Base-by-base conservation (phyloP, 2,329 filamentous ascomycete species). In the Talaromyces sp. region DNA sequence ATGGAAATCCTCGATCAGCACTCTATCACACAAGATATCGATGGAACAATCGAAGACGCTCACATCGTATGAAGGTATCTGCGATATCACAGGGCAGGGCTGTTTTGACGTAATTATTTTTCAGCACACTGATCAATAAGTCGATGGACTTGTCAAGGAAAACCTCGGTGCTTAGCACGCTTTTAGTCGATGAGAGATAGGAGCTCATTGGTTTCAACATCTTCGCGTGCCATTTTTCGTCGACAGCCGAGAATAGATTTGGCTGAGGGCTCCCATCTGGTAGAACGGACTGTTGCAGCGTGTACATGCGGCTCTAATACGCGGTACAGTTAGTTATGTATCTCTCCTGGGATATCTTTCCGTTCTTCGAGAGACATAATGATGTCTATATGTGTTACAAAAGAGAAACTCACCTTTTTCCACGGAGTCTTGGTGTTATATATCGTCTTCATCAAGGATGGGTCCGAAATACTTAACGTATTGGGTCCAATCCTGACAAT, bases 401-500 rank as follows among this genome's bases (percentile, higher is more conserved):
- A 28, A 14, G 1, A 42, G 21, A 52, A n/a, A n/a, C 54, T 63
- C 63, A 71, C 69, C 67, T 73, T 71, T 28, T 59, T 63, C 67
- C 68, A 75, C 21, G 69, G 71, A 64, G 91, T 92, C 72, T 92
- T 92, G 31, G 92, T 77, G 0, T 89, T 90, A 72, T 93, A 95
- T 57, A 93, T 92, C 11, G 80, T 79, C 75, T 90, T 90, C 67
- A 93, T 81, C 0, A 89, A 87, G 62, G 83, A 84, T 0, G 90
- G 89, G 67, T 92, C 84, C 5, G 88, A 85, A 68, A 93, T 91
- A 0, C 88, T 91, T 2, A 95, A 75, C 0, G 80, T 79, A 66
- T 92, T 93, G 0, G 91, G 91, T 0, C 90, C 91, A 23, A 92
- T 76, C 1, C 90, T 83, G 1, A 95, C 89, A 5, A 93, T 81